Conservation (phyloP, 768 basidiomycete species). For the Boletus rufocinnamomeus region DNA sequence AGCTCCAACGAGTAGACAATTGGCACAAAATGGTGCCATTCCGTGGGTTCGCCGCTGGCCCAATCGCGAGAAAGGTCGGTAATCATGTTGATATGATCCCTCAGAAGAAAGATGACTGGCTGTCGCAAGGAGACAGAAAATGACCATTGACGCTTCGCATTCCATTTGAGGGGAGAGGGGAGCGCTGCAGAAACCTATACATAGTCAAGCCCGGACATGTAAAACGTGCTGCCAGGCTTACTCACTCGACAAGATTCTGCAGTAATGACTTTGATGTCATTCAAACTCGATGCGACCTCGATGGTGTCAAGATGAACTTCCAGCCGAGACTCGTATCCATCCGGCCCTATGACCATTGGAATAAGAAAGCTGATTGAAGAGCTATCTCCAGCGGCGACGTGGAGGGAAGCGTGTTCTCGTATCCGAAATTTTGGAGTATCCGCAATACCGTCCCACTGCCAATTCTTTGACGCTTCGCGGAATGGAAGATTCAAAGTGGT, state of each 20-base stretch:
- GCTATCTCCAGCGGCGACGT: conserved; percentile 71
- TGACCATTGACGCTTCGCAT: conserved; percentile 76
- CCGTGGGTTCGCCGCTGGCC: conserved; percentile 77
- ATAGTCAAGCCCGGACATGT: conserved; percentile 6
- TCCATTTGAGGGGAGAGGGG: conserved; percentile 83
- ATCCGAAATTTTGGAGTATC: conserved; percentile 52
- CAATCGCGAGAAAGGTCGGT: conserved; percentile 93
- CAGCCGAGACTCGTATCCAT: conserved; percentile 78
- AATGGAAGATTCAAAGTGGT: conserved; percentile 86
- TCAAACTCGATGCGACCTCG: conserved; percentile 81
- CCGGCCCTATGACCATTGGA: conserved; percentile 72
- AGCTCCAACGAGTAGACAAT: conserved; percentile 73
- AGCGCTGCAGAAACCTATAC: conserved; percentile 67
- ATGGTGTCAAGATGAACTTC: conserved; percentile 83
- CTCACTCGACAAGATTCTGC: conserved; percentile 79
- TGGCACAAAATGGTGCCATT: conserved; percentile 83
- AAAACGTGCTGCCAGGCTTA: conserved; percentile 15
- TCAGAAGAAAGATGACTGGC: conserved; percentile 74
- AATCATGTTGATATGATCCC: conserved; percentile 95
- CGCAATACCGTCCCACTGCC: conserved; percentile 81
- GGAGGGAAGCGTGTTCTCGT: conserved; percentile 72
- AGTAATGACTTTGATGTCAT: conserved; percentile 76
- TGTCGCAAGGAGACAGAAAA: conserved; percentile 71
- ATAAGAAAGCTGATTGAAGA: conserved; percentile 86
- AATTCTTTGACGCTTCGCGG: conserved; percentile 93